Conservation (phyloP, 352 stramenopile species). For the Phytophthora citrophthora region DNA sequence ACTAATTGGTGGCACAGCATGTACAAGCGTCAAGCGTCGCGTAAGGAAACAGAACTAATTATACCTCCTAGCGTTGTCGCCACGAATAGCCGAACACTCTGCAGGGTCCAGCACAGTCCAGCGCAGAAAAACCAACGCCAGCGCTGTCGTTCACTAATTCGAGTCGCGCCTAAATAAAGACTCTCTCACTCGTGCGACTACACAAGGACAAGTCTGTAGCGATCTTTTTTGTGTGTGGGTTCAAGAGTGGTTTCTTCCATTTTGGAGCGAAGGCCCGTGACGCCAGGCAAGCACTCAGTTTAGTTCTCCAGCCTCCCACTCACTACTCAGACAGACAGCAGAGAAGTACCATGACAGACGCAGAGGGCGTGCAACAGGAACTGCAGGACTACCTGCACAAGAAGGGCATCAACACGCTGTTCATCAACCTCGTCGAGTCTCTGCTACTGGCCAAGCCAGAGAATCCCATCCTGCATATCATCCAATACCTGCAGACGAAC, state of each 20-base stretch:
- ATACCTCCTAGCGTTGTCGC: neutral
- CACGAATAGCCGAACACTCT: neutral
- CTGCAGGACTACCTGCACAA: constrained; percentile 92
- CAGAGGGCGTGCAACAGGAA: constrained; percentile 89
- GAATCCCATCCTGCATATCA: constrained; percentile 89
- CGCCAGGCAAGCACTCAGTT: constrained; percentile 35
- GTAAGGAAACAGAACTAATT: neutral
- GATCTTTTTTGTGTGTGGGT: constrained; percentile 34
- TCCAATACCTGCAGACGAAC: constrained; percentile 90
- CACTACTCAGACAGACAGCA: constrained; percentile 19
- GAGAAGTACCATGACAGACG: constrained; percentile 71
- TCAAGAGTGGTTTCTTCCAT: constrained; percentile 38
- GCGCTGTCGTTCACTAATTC: constrained; percentile 8
- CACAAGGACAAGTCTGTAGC: constrained; percentile 3
- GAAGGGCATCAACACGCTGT: constrained; percentile 93
- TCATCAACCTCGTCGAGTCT: constrained; percentile 93
- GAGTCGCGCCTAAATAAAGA: neutral
- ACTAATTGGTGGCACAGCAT: neutral
- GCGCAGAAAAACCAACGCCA: constrained; percentile 2
- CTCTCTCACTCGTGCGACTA: neutral
- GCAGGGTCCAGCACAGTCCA: constrained; percentile 1
- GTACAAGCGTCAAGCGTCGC: neutral
- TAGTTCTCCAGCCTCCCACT: constrained; percentile 16
- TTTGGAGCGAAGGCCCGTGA: constrained; percentile 32
- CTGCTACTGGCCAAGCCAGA: constrained; percentile 90